Evolutionary conservation across 441 rosid species (phyloP).

Genomic region (Pelargonium australe): DNA sequence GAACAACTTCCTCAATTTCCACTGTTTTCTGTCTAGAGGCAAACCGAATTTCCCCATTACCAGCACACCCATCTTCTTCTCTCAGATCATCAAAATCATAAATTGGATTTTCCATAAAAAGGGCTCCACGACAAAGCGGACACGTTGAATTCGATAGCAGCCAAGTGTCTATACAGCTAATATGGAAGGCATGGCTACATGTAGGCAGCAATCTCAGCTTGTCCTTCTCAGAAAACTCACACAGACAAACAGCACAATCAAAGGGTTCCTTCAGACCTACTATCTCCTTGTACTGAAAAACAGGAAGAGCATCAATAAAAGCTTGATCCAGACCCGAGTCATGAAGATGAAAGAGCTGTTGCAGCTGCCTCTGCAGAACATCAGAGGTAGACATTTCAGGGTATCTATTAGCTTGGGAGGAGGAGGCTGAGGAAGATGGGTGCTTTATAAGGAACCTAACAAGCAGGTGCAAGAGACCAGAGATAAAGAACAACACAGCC

Average conservation of each 20-base stretch:
- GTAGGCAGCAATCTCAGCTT: constrained; percentile 13
- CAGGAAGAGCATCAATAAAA: constrained; percentile 8
- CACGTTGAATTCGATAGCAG: constrained; percentile 14
- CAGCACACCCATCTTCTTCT: constrained; percentile 36
- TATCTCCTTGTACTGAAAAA: constrained; percentile 8
- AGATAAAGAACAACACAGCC: constrained; percentile 1
- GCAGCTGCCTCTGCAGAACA: constrained; percentile 7
- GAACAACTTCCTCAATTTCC: constrained; percentile 49
- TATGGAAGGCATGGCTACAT: constrained; percentile 18
- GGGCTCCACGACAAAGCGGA: constrained; percentile 12
- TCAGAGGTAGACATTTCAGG: constrained; percentile 4
- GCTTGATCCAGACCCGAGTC: constrained; percentile 11
- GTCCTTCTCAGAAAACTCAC: constrained; percentile 4
- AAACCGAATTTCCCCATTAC: constrained; percentile 30
- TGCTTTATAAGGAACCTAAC: constrained; percentile 8
- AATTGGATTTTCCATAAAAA: constrained; percentile 36
- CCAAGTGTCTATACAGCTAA: constrained; percentile 14
- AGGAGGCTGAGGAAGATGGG: neutral
- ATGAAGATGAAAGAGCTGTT: constrained; percentile 1
- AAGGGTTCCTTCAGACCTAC: constrained; percentile 3
- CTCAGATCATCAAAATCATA: constrained; percentile 34
- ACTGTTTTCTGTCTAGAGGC: constrained; percentile 40
- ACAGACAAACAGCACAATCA: constrained; percentile 19
- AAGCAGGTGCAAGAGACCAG: constrained; percentile 7
- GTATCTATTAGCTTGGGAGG: neutral